phyloP scores from a whole-genome alignment of 176 grass and related monocot genomes.

The Sorghum bicolor region DNA sequence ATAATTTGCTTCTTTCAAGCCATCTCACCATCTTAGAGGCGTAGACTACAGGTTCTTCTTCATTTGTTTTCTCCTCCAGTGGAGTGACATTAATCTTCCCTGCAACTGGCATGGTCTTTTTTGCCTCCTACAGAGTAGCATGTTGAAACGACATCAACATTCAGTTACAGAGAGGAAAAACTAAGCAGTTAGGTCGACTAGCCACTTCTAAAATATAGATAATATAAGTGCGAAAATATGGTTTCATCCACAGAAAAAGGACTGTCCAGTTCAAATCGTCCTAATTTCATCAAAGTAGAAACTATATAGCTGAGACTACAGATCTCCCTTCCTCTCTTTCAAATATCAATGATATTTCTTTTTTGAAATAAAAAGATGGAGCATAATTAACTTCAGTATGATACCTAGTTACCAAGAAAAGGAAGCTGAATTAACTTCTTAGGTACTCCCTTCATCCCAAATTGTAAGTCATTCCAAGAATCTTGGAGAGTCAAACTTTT shows the following conservation, averaged over 20 bases:
- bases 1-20: conserved; percentile 13
- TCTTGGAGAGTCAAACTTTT: no score
- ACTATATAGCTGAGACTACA: background rate
- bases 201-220: no score
- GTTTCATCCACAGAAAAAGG: background rate
- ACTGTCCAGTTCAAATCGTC: background rate
- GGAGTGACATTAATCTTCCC: conserved; percentile 68
- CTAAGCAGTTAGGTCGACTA: background rate
- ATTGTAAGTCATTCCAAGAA: no score
- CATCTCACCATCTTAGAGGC: conserved; percentile 79
- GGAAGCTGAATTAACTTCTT: background rate
- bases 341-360: background rate
- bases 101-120: conserved; percentile 60
- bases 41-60: conserved; percentile 78
- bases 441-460: background rate
- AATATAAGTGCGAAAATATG: background rate
- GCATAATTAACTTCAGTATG: background rate
- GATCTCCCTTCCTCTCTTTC: background rate
- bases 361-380: background rate
- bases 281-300: background rate
- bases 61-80: conserved; percentile 71
- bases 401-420: background rate
- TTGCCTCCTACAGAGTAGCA: conserved; percentile 60
- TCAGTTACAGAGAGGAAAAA: background rate
- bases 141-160: background rate